Evolutionary conservation across 2,329 filamentous ascomycete species (phyloP).

Genomic region (Didymella segeticola): DNA sequence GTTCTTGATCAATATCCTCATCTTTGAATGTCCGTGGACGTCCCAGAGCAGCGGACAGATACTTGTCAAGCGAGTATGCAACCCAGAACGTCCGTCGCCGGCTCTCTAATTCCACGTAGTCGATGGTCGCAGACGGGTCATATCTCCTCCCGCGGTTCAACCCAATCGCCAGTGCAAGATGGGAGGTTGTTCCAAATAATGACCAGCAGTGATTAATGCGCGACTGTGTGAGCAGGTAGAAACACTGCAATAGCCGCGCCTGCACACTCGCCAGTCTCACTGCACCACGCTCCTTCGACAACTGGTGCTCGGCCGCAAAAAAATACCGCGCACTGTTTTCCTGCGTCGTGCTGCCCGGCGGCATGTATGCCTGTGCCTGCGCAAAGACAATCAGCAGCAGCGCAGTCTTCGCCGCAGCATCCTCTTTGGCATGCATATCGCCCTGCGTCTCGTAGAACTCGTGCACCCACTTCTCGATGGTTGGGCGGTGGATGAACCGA

Average conservation of each 20-base stretch:
- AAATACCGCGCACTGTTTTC: slow-evolving; percentile 53
- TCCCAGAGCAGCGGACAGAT: slow-evolving; percentile 68
- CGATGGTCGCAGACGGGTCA: slow-evolving; percentile 39
- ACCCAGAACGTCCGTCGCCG: slow-evolving; percentile 68
- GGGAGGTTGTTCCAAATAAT: slow-evolving; percentile 63
- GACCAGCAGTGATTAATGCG: slow-evolving; percentile 68
- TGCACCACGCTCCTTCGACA: slow-evolving; percentile 59
- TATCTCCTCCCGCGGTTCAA: slow-evolving; percentile 50
- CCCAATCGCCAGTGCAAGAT: slow-evolving; percentile 58
- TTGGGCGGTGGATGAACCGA: slow-evolving; percentile 63
- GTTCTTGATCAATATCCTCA: slow-evolving; percentile 66
- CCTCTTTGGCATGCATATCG: slow-evolving; percentile 49
- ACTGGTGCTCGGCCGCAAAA: slow-evolving; percentile 51
- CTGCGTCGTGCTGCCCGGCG: slow-evolving; percentile 32
- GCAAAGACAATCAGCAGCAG: slow-evolving; percentile 62
- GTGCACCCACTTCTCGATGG: slow-evolving; percentile 54
- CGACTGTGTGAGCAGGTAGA: slow-evolving; percentile 65
- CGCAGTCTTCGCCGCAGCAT: slow-evolving; percentile 53
- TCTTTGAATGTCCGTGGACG: slow-evolving; percentile 67
- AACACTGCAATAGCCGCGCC: slow-evolving; percentile 63
- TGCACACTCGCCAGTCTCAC: slow-evolving; percentile 65
- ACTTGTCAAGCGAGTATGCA: slow-evolving; percentile 68
- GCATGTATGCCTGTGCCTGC: slow-evolving; percentile 56
- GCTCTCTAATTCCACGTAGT: slow-evolving; percentile 60
- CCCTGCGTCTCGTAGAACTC: slow-evolving; percentile 57